Percentiles rank a stretch among this genome's conserved stretches.
phyloP scores from a whole-genome alignment of 2,329 filamentous ascomycete species.

The Chaetomiaceae sp. region DNA sequence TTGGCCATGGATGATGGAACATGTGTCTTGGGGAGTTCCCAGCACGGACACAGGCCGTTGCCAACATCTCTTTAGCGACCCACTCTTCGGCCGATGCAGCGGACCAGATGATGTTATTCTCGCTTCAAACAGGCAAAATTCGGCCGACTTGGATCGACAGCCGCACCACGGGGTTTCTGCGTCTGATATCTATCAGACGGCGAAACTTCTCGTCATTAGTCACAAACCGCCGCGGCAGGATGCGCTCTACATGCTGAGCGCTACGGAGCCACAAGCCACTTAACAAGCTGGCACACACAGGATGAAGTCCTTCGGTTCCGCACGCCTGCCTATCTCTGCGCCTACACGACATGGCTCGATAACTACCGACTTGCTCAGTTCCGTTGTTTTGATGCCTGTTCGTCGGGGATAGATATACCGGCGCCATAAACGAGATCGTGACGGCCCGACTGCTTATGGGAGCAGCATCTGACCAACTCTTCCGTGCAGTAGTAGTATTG shows the following conservation, averaged over 20 bases:
- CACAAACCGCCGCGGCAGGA: neutral
- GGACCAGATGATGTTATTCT: too few species aligned
- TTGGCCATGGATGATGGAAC: too few species aligned
- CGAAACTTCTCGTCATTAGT: neutral
- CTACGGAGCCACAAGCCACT: neutral
- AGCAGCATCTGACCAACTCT: too few species aligned
- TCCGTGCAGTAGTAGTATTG: too few species aligned
- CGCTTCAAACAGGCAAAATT: conserved; percentile 8
- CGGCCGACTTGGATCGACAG: neutral
- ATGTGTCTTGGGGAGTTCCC: too few species aligned
- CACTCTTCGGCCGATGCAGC: too few species aligned
- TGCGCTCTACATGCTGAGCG: neutral
- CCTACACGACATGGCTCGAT: too few species aligned
- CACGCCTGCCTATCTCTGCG: too few species aligned
- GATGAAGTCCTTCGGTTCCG: neutral
- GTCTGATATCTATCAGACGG: neutral
- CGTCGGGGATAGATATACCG: neutral
- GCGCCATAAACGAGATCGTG: neutral
- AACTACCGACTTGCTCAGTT: neutral
- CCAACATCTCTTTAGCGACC: too few species aligned
- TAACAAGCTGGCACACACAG: neutral
- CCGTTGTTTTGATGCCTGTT: neutral
- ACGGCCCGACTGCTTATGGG: too few species aligned
- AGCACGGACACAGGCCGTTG: too few species aligned
- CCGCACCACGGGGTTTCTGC: neutral